phyloP scores from a whole-genome alignment of 768 basidiomycete species.

The Psilocybe azurescens region DNA sequence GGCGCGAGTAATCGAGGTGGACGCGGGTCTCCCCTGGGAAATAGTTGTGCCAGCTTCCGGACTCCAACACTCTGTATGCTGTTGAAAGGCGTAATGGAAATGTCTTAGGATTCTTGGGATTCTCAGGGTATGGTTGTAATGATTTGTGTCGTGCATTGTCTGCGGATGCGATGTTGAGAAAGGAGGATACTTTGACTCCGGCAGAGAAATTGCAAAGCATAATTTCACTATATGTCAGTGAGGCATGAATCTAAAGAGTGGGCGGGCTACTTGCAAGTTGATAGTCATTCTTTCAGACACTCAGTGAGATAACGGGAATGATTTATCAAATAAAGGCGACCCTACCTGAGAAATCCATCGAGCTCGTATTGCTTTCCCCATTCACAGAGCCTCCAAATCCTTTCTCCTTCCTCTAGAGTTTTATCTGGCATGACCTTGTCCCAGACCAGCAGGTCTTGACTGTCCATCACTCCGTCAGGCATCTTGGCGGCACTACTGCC shows the following conservation, averaged over 20 bases:
- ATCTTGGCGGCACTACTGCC: conserved; percentile 54
- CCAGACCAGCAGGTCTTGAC: conserved; percentile 55
- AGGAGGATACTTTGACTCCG: conserved; percentile 45
- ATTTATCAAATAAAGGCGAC: background rate
- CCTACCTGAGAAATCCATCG: conserved; percentile 54
- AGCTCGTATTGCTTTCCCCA: conserved; percentile 47
- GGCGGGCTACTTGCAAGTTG: conserved; percentile 44
- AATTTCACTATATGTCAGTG: conserved; percentile 40
- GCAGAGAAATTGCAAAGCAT: conserved; percentile 53
- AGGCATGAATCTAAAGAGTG: background rate
- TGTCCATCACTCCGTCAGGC: conserved; percentile 45
- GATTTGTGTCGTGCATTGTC: background rate
- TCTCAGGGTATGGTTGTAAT: no score
- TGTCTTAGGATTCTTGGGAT: background rate
- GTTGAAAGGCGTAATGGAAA: conserved; percentile 11
- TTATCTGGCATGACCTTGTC: conserved; percentile 31
- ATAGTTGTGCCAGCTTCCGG: conserved; percentile 46
- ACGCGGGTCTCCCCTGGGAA: conserved; percentile 50
- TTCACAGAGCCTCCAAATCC: conserved; percentile 44
- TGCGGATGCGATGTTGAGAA: conserved; percentile 34
- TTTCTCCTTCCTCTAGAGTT: conserved; percentile 34
- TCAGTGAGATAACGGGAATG: background rate
- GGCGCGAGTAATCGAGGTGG: conserved; percentile 43
- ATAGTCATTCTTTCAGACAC: conserved; percentile 45
- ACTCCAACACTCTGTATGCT: conserved; percentile 30